Conservation (phyloP, 2,329 filamentous ascomycete genomes). For the Leptographium flavum region DNA sequence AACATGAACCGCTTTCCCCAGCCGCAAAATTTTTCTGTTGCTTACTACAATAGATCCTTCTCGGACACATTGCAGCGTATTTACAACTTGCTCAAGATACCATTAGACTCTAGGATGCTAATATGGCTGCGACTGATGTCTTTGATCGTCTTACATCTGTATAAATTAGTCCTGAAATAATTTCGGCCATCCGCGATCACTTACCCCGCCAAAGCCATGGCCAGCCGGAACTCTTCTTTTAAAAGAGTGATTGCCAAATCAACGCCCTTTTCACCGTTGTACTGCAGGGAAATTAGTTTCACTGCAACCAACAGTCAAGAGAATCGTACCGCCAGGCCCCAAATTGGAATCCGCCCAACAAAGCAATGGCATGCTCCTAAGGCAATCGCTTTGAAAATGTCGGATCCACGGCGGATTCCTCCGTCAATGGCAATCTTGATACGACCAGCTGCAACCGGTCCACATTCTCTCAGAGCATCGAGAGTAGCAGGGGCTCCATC, state of each 20-base stretch:
- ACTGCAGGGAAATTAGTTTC: neutral
- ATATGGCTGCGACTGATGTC: neutral
- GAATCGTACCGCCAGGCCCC: constrained; percentile 23
- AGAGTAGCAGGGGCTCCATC: constrained; percentile 29
- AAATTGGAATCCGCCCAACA: constrained; percentile 31
- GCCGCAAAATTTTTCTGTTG: too few relatives aligned
- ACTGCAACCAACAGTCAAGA: neutral
- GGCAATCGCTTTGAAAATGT: constrained; percentile 37
- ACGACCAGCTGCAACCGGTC: constrained; percentile 28
- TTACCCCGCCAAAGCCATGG: constrained; percentile 57
- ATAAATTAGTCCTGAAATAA: neutral
- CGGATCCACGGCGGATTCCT: constrained; percentile 31
- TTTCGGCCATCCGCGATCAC: too few relatives aligned
- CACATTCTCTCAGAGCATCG: constrained; percentile 27
- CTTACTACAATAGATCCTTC: too few relatives aligned
- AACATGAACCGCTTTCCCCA: too few relatives aligned
- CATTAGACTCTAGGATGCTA: neutral
- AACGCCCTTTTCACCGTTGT: constrained; percentile 64
- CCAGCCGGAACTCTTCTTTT: constrained; percentile 96
- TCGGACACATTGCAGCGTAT: too few relatives aligned
- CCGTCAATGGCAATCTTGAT: constrained; percentile 32
- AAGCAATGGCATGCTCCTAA: constrained; percentile 33
- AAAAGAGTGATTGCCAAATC: constrained; percentile 83
- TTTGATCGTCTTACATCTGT: neutral
- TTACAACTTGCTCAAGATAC: neutral